These are phyloP conservation scores for Apiotrichum siamense DNA, from an alignment of 1,284 basidiomycete species.

Conservation along the genomic window DNA sequence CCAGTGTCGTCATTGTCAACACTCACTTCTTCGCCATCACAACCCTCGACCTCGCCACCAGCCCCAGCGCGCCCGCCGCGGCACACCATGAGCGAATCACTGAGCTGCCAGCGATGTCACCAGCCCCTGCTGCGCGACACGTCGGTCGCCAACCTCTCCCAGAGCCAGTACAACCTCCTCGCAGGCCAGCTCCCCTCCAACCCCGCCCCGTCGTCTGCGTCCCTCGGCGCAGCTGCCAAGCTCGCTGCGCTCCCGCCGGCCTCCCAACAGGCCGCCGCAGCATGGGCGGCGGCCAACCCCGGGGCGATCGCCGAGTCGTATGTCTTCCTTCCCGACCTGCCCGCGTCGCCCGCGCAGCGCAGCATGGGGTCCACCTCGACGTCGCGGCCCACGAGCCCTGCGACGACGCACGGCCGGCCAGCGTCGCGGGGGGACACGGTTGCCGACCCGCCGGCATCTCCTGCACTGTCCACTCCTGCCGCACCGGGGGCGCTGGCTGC, in stretches of 20 bases:
- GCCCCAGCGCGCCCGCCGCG: neutral
- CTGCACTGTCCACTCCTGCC: conserved; percentile 24
- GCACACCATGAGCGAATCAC: conserved; percentile 18
- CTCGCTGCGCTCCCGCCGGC: conserved; percentile 54
- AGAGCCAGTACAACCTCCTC: conserved; percentile 78
- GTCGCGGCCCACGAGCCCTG: conserved; percentile 54
- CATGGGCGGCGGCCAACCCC: conserved; percentile 52
- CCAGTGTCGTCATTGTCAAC: neutral
- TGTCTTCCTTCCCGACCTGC: conserved; percentile 71
- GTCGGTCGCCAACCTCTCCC: conserved; percentile 72
- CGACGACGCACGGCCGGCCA: conserved; percentile 49
- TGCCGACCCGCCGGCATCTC: conserved; percentile 2
- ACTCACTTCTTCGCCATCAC: neutral
- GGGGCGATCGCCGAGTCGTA: conserved; percentile 67
- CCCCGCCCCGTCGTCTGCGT: too few relatives aligned
- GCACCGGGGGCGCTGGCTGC: conserved; percentile 21
- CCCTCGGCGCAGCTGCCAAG: conserved; percentile 15
- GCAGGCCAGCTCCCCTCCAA: conserved; percentile 58
- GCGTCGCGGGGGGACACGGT: neutral
- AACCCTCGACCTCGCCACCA: neutral
- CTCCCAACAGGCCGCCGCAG: conserved; percentile 31
- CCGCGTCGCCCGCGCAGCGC: neutral
- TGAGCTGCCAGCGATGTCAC: conserved; percentile 42
- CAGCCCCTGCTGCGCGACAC: conserved; percentile 79
- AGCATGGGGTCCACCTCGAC: neutral